Evolutionary conservation across 208 protist genomes (phyloP).

Genomic region (Acanthamoeba culbertsoni): DNA sequence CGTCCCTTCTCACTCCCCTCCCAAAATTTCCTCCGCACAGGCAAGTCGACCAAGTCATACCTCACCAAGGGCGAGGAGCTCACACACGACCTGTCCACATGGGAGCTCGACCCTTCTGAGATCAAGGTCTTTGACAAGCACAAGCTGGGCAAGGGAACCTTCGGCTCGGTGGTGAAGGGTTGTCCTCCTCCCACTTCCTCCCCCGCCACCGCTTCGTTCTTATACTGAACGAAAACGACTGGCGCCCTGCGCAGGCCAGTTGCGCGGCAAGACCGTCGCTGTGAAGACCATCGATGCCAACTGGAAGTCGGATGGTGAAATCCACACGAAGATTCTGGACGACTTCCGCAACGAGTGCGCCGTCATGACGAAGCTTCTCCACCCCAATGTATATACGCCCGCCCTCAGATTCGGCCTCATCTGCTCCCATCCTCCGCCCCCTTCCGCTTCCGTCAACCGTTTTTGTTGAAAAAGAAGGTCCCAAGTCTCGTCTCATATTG

Average conservation of each 20-base stretch:
- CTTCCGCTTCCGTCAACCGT: background rate
- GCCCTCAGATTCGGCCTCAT: background rate
- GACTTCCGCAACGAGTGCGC: slow-evolving; percentile 60
- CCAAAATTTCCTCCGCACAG: background rate
- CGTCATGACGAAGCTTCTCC: slow-evolving; percentile 50
- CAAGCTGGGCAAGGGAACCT: slow-evolving; percentile 44
- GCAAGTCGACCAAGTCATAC: background rate
- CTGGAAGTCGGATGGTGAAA: background rate
- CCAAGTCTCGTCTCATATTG: no score
- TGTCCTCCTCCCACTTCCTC: no score
- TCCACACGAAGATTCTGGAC: slow-evolving; percentile 39
- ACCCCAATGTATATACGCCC: slow-evolving; percentile 53
- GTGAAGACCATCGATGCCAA: slow-evolving; percentile 56
- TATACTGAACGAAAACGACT: no score
- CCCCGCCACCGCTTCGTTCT: no score
- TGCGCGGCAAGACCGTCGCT: slow-evolving; percentile 47
- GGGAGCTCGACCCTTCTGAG: slow-evolving; percentile 25
- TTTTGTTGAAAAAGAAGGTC: no score
- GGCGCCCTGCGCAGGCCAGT: background rate
- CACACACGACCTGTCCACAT: slow-evolving; percentile 30
- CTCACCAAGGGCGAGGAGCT: slow-evolving; percentile 33
- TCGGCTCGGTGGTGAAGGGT: slow-evolving; percentile 31
- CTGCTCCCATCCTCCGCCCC: background rate
- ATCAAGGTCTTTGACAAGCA: slow-evolving; percentile 45
- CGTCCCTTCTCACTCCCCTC: background rate